These are phyloP conservation scores for Ophiostoma tasmaniense DNA, from an alignment of 2,329 filamentous ascomycete species.

Conservation along the genomic window DNA sequence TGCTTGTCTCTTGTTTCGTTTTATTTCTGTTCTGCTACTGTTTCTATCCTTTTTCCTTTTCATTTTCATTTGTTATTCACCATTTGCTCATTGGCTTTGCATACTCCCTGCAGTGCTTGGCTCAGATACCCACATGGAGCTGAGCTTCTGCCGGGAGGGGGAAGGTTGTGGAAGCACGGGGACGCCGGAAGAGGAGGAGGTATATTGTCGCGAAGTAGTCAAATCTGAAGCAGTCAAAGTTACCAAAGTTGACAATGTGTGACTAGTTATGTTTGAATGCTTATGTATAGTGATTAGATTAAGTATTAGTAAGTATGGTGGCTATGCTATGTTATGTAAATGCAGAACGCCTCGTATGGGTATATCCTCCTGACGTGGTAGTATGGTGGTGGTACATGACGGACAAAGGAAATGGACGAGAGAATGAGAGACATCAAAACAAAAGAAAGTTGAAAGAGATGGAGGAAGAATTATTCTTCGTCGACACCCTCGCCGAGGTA, in stretches of 20 bases:
- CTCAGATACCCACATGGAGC: constrained; percentile 1
- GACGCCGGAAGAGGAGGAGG: neutral
- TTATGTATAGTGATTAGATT: neutral
- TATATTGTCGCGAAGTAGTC: neutral
- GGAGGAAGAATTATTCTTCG: neutral
- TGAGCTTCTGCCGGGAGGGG: neutral
- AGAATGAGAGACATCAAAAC: neutral
- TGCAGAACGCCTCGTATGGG: neutral
- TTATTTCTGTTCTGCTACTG: neutral
- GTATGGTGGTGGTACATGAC: neutral
- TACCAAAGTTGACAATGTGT: neutral
- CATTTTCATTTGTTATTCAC: neutral
- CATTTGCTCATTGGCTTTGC: neutral
- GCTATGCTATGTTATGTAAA: neutral
- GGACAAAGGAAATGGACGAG: neutral
- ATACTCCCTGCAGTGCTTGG: neutral
- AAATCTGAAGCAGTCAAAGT: neutral
- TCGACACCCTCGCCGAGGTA: neutral
- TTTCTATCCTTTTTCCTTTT: neutral
- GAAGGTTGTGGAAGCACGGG: neutral
- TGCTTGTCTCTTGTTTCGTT: neutral
- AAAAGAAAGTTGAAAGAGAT: neutral
- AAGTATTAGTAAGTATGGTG: neutral
- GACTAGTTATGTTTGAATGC: neutral
- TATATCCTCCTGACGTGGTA: neutral